Percentiles rank a stretch among this genome's conserved stretches.
phyloP scores from a whole-genome alignment of 2,329 filamentous ascomycete genomes.

The Sporothrix variecibatus region DNA sequence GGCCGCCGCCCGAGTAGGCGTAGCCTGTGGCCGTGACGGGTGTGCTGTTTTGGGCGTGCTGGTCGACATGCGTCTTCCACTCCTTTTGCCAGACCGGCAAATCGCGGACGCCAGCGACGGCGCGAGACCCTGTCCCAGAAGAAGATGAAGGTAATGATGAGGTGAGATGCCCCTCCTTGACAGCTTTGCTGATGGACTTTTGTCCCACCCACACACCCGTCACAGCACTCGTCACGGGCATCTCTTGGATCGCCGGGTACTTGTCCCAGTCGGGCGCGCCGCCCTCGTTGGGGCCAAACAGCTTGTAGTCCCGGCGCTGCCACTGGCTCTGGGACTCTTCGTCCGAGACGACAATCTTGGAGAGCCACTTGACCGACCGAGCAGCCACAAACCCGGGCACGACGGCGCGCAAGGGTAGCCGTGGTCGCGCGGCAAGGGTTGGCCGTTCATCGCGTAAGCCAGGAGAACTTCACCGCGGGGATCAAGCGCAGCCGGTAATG shows the following conservation, averaged over 20 bases:
- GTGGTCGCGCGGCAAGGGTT: conserved; percentile 63
- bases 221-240: conserved; percentile 69
- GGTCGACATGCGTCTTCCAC: not conserved
- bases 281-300: conserved; percentile 64
- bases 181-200: conserved; percentile 30
- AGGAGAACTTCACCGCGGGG: conserved; percentile 65
- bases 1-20: conserved; percentile 68
- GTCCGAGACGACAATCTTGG: conserved; percentile 62
- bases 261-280: conserved; percentile 61
- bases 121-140: not conserved
- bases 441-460: conserved; percentile 68
- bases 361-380: conserved; percentile 69
- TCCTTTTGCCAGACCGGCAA: conserved; percentile 27
- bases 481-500: conserved; percentile 59
- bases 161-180: not conserved
- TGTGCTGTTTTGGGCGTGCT: not conserved
- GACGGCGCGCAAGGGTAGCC: conserved; percentile 63
- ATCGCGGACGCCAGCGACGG: conserved; percentile 29
- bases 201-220: conserved; percentile 50
- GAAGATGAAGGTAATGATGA: not conserved
- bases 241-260: conserved; percentile 66
- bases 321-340: conserved; percentile 67
- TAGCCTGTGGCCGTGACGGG: conserved; percentile 58
- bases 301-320: conserved; percentile 69
- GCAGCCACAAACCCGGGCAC: conserved; percentile 68